A percentile compares a stretch with the other conserved stretches of the same genome.
phyloP scores from a whole-genome alignment of 306 rosid genomes.

The Dryas drummondii region DNA sequence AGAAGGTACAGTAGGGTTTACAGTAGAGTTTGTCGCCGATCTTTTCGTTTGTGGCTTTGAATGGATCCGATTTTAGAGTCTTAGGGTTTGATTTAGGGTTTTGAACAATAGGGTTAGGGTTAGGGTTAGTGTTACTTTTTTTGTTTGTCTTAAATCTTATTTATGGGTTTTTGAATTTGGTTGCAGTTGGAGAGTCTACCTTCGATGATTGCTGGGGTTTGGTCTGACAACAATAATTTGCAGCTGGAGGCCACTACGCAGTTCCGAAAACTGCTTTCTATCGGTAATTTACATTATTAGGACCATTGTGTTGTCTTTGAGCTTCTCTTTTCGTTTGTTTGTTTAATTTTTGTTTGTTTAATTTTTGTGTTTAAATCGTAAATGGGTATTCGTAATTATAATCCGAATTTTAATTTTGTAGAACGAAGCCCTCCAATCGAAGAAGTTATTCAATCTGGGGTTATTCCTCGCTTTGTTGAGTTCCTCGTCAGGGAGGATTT shows the following conservation, averaged over 20 bases:
- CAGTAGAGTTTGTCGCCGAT: not conserved
- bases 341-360: slow-evolving; percentile 9
- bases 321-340: not conserved
- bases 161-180: slow-evolving; percentile 10
- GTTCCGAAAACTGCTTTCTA: slow-evolving; percentile 82
- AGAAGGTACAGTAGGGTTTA: slow-evolving; percentile 41
- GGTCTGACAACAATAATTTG: slow-evolving; percentile 56
- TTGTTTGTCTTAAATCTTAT: not conserved
- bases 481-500: slow-evolving; percentile 83
- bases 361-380: not conserved
- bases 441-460: slow-evolving; percentile 91
- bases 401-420: slow-evolving; percentile 16
- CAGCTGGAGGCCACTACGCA: slow-evolving; percentile 88
- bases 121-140: not conserved
- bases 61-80: slow-evolving; percentile 8
- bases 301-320: not conserved
- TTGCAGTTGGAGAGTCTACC: slow-evolving; percentile 90
- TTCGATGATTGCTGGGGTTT: slow-evolving; percentile 78
- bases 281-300: slow-evolving; percentile 40
- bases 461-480: slow-evolving; percentile 83
- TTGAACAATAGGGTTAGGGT: not conserved
- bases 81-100: slow-evolving; percentile 8
- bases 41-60: not conserved
- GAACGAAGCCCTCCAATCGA: slow-evolving; percentile 93
- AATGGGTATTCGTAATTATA: not conserved